These are phyloP conservation scores for Solanum microdontum DNA, from an alignment of 257 asterid species.

Conservation along the genomic window DNA sequence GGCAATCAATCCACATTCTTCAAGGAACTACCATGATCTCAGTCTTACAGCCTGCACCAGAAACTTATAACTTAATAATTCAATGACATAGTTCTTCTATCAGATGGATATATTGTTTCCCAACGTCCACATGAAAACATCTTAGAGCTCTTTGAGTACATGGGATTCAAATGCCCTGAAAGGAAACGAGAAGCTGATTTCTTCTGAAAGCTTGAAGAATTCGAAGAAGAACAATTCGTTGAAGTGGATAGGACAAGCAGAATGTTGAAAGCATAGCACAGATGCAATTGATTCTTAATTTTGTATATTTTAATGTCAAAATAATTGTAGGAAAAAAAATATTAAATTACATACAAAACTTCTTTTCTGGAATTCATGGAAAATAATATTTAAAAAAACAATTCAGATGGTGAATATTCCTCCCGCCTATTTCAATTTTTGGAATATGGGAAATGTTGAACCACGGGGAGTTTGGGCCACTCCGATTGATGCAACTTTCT, in stretches of 20 bases:
- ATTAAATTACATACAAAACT: neutral
- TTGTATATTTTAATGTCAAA: neutral
- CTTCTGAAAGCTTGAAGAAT: neutral
- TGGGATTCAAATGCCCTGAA: conserved; percentile 53
- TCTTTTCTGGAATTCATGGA: neutral
- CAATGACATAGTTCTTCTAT: conserved; percentile 43
- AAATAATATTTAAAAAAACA: no score
- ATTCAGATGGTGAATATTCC: neutral
- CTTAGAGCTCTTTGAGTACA: conserved; percentile 29
- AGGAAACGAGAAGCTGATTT: conserved; percentile 63
- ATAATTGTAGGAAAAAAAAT: no score
- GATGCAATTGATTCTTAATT: neutral
- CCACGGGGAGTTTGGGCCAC: no score
- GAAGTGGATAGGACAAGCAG: neutral
- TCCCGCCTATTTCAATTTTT: no score
- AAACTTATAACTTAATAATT: conserved; percentile 39
- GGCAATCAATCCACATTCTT: conserved; percentile 38
- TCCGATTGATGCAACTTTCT: no score
- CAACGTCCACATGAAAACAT: conserved; percentile 37
- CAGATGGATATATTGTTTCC: conserved; percentile 44
- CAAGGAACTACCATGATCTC: conserved; percentile 40
- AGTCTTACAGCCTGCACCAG: conserved; percentile 64
- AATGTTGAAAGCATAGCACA: neutral
- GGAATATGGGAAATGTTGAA: no score
- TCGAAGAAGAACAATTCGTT: neutral